Evolutionary conservation across 2,329 filamentous ascomycete genomes (phyloP).

Genomic region (Byssoonygena ceratinophila): DNA sequence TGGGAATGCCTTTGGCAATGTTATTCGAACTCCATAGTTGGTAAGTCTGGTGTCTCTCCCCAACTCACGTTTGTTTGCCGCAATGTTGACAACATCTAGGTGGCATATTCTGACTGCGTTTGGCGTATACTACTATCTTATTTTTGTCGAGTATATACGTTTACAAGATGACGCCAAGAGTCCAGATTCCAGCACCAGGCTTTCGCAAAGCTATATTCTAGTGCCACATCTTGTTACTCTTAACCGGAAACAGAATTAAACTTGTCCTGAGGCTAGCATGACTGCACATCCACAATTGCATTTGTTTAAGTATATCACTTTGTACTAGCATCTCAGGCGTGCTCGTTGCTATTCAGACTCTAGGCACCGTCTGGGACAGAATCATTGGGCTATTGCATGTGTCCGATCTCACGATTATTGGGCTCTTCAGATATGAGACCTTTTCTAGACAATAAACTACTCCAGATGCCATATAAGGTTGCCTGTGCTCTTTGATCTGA

Average conservation of each 20-base stretch:
- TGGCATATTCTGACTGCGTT: conserved; percentile 5
- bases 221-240: neutral
- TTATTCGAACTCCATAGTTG: neutral
- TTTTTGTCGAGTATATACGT: conserved; percentile 4
- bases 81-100: neutral
- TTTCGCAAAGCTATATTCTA: neutral
- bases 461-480: too few relatives aligned
- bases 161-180: neutral
- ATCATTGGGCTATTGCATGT: too few relatives aligned
- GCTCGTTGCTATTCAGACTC: too few relatives aligned
- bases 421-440: too few relatives aligned
- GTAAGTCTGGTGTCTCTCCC: neutral
- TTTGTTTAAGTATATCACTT: neutral
- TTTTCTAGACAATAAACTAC: too few relatives aligned
- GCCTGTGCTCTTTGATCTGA: too few relatives aligned
- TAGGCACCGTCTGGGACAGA: too few relatives aligned
- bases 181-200: neutral
- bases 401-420: too few relatives aligned
- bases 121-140: conserved; percentile 5
- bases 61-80: neutral
- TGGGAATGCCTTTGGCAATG: neutral
- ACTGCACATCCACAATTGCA: too few relatives aligned
- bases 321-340: too few relatives aligned
- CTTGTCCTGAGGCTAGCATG: neutral
- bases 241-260: neutral